Percentiles rank a stretch among this genome's conserved stretches.
Conservation (phyloP, 345 rosid genomes). For the Salix purpurea region DNA sequence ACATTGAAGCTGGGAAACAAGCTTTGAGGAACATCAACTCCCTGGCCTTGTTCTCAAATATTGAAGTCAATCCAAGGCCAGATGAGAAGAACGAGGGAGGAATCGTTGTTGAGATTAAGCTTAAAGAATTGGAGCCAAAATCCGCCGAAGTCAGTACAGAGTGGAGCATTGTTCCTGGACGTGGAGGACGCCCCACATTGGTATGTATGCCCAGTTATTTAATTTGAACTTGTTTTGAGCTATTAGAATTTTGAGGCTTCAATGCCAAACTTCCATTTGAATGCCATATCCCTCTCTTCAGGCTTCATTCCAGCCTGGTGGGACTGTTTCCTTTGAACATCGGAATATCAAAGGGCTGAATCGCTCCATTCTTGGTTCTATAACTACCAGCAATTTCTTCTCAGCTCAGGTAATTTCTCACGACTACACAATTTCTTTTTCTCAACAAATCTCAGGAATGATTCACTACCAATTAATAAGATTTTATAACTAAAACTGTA, state of each 20-base stretch:
- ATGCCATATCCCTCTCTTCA: slow-evolving; percentile 22
- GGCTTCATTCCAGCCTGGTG: slow-evolving; percentile 98
- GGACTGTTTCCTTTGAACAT: slow-evolving; percentile 94
- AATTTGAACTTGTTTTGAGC: background rate
- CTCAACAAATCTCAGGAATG: background rate
- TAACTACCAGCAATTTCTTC: slow-evolving; percentile 94
- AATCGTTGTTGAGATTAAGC: slow-evolving; percentile 93
- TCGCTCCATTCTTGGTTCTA: slow-evolving; percentile 88
- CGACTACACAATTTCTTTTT: background rate
- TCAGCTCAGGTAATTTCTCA: slow-evolving; percentile 66
- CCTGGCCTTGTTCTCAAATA: slow-evolving; percentile 76
- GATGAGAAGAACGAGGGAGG: slow-evolving; percentile 98
- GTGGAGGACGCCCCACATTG: slow-evolving; percentile 91
- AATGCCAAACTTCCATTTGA: background rate
- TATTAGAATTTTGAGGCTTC: background rate
- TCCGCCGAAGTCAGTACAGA: slow-evolving; percentile 98
- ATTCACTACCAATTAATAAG: background rate
- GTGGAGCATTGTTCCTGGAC: slow-evolving; percentile 99
- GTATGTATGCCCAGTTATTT: slow-evolving; percentile 33
- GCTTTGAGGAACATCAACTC: slow-evolving; percentile 87
- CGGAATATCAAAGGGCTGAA: slow-evolving; percentile 87
- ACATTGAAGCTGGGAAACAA: slow-evolving; percentile 91
- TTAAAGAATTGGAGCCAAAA: slow-evolving; percentile 91
- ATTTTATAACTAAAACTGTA: background rate
- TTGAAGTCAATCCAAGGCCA: slow-evolving; percentile 91